Conservation (phyloP, 345 rosid species). For the Eucalyptus curtisii region DNA sequence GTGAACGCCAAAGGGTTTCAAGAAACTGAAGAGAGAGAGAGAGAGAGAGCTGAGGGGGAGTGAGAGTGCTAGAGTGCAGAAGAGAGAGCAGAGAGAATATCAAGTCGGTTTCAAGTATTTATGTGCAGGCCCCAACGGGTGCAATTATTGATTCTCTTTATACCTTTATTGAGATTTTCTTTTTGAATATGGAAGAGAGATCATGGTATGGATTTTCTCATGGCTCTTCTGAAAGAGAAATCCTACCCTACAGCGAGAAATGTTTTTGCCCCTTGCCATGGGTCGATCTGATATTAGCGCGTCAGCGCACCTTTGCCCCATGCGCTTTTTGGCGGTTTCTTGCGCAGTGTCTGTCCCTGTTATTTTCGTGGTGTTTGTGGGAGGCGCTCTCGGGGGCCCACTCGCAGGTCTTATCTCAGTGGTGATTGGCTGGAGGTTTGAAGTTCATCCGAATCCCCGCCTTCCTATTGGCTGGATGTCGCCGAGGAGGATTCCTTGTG, state of each 20-base stretch:
- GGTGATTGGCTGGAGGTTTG: not conserved
- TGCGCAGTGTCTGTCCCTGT: not conserved
- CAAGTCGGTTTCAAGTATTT: not conserved
- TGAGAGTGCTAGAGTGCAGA: not conserved
- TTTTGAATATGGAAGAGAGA: not conserved
- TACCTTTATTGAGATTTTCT: not conserved
- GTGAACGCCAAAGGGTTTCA: not conserved
- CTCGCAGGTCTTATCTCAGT: not conserved
- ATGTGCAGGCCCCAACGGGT: not conserved
- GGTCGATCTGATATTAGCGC: not conserved
- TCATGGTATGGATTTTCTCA: not conserved
- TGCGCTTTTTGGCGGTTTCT: not conserved
- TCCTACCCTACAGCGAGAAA: not conserved
- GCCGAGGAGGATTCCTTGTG: not conserved
- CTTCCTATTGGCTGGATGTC: not conserved
- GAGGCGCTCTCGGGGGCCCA: not conserved
- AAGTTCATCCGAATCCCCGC: not conserved
- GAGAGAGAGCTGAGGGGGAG: not conserved
- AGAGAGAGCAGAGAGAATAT: not conserved
- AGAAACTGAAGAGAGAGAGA: not conserved
- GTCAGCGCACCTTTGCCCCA: not conserved
- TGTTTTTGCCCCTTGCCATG: not conserved
- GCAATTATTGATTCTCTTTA: not conserved
- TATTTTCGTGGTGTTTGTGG: not conserved
- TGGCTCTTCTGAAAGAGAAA: not conserved